A percentile compares a stretch with the other conserved stretches of the same genome.
Conservation (phyloP, 2,329 filamentous ascomycete genomes). For the Phyllosticta capitalensis region DNA sequence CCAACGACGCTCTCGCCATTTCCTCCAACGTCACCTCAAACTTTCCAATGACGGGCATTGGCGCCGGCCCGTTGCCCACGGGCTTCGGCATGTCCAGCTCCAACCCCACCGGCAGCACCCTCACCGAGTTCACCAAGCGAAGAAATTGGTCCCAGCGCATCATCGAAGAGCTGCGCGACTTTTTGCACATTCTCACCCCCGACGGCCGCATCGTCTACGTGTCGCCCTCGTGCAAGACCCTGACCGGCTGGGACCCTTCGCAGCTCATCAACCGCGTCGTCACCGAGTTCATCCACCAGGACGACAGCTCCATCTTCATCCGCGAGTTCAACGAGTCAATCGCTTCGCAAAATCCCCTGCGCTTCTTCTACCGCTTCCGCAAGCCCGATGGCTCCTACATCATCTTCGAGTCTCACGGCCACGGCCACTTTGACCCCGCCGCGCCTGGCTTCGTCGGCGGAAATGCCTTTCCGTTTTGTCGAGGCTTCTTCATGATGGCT, state of each 20-base stretch:
- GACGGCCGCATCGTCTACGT: constrained; percentile 77
- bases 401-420: constrained; percentile 87
- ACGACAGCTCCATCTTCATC: constrained; percentile 74
- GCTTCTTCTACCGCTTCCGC: constrained; percentile 77
- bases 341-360: constrained; percentile 65
- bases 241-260: constrained; percentile 66
- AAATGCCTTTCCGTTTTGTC: constrained; percentile 55
- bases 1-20: constrained; percentile 20
- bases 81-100: constrained; percentile 40
- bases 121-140: constrained; percentile 57
- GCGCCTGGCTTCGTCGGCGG: constrained; percentile 50
- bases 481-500: constrained; percentile 89
- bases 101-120: constrained; percentile 41
- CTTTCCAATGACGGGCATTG: constrained; percentile 34
- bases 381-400: constrained; percentile 63
- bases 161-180: constrained; percentile 80
- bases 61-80: constrained; percentile 47
- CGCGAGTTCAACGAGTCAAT: constrained; percentile 86
- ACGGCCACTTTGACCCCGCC: constrained; percentile 73
- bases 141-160: constrained; percentile 81
- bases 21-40: constrained; percentile 13
- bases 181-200: constrained; percentile 77
- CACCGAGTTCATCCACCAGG: constrained; percentile 73
- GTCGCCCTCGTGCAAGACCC: constrained; percentile 64
- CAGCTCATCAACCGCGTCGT: constrained; percentile 69